phyloP scores from a whole-genome alignment of 2,329 filamentous ascomycete species.

The Ophiostoma triangulosporum region DNA sequence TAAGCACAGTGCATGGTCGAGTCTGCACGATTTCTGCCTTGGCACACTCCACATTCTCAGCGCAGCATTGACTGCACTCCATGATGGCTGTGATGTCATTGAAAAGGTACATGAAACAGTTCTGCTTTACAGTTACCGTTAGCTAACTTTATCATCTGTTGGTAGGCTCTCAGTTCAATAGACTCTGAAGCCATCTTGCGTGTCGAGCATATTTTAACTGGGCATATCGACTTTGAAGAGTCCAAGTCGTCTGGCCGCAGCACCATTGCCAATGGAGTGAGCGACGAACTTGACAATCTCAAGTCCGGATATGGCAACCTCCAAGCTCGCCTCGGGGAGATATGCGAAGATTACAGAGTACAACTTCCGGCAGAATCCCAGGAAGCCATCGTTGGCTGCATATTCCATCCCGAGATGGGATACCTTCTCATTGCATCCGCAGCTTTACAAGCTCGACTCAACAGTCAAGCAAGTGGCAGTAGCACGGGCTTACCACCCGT shows the following conservation, averaged over 20 bases:
- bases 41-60: conserved; percentile 52
- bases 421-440: conserved; percentile 67
- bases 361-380: conserved; percentile 47
- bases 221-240: conserved; percentile 67
- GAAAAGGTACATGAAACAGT: neutral
- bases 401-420: conserved; percentile 83
- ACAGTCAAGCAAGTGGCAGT: conserved; percentile 35
- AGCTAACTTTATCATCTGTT: neutral
- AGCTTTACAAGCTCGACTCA: conserved; percentile 26
- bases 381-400: conserved; percentile 53
- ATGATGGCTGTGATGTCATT: conserved; percentile 24
- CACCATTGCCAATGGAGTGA: conserved; percentile 58
- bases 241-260: conserved; percentile 59
- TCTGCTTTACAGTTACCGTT: neutral
- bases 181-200: neutral
- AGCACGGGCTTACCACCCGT: conserved; percentile 39
- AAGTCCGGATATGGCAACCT: conserved; percentile 70
- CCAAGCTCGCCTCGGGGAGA: conserved; percentile 54
- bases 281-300: conserved; percentile 60
- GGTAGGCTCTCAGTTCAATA: neutral
- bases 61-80: conserved; percentile 25
- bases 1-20: conserved; percentile 57
- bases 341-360: conserved; percentile 49
- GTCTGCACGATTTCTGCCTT: conserved; percentile 57
- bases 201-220: conserved; percentile 15